Base-by-base conservation (phyloP, 805 yeast species). In the Komagataella mondaviorum region DNA sequence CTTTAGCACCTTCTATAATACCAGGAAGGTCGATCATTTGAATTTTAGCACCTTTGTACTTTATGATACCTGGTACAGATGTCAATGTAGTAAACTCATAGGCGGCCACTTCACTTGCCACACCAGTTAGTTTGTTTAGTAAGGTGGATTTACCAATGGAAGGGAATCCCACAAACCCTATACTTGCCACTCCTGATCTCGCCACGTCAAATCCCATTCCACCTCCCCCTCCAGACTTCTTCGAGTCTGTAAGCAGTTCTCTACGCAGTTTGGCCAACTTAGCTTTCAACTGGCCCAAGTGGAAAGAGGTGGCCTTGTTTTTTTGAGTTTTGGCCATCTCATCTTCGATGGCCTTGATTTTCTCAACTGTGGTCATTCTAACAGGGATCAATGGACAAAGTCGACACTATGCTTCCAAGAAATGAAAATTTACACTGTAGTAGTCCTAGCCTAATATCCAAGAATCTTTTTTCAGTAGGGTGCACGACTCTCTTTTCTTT, bases 131-230 rank as follows among this genome's bases (percentile, higher is more conserved):
- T 66, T 88, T 85, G 24, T 88, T 81, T 58, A 93, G 76, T 53
- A 93, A 70, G 1, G 99, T 93, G 6, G 88, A 81, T 61, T 86
- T 86, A 36, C 93, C 93, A 2, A 93, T 99, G 1, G 98, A 90
- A 1, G 99, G 99, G 65, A 93, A 93, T 3, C 99, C 99, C 47
- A 93, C 96, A 64, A 90, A 93, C 7, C 99, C 99, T 50, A 93
- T 95, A 6, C 96, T 81, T 3, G 96, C 97, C 12, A 88, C 96
- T 69, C 99, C 99, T 0, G 97, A 91, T 67, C 96, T 81, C n/a
- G 96, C 96, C 47, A 93, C 98, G 71, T 93, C 99, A 68, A 93
- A 93, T 6, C 99, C 99, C 20, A 78, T 80, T 56, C 98, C 97
- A 18, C 79, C 87, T 53, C 93, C 95, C 53, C 96, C 96, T 43